Base-by-base conservation (phyloP, 2,329 filamentous ascomycete genomes). In the Stachybotrys chartarum region DNA sequence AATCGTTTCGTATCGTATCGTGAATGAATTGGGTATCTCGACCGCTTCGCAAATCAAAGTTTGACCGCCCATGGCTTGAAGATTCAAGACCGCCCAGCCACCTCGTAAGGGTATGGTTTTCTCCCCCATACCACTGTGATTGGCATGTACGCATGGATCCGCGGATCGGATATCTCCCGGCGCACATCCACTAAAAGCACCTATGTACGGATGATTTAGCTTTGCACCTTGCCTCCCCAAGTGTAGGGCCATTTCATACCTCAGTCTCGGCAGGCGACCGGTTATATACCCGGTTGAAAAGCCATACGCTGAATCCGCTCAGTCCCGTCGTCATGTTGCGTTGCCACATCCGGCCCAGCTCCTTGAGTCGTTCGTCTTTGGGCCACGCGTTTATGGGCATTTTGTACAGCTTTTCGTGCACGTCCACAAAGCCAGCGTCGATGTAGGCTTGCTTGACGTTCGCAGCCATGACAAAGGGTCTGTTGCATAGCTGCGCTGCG, bases 351-450 rank as follows among this genome's bases (percentile, higher is more conserved):
- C 63, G 68, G 0, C 77, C 77, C 5, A 79, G 58, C 14, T 73
- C 69, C 60, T 74, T 78, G 52, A 75, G 67, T 18, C 63, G 61
- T 46, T 70, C 68, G 50, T 78, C 70, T 59, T 74, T 76, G 0
- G 81, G 71, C 82, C 82, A 84, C 5, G 71, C 69, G 39, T 80
- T 82, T 50, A 79, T 70, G 0, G 82, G 82, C 44, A 83, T 69
- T 63, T 79, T 82, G 65, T 79, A 80, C 1, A 79, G 62, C 24
- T 68, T 70, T 63, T 84, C 74, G 32, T 76, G 72, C 12, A 84
- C 73, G 54, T 84, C 78, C 7, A 79, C 74, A 58, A 84, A 84
- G 0, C 82, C 82, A 1, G 75, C 78, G 30, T 77, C 73, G 50
- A 72, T 63, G 58, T 74, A 75, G 47, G 72, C 68, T 17, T 68